A percentile compares a stretch with the other conserved stretches of the same genome.
These are phyloP conservation scores for Pilatotrama ljubarskyi DNA, from an alignment of 768 basidiomycete genomes.

Conservation along the genomic window DNA sequence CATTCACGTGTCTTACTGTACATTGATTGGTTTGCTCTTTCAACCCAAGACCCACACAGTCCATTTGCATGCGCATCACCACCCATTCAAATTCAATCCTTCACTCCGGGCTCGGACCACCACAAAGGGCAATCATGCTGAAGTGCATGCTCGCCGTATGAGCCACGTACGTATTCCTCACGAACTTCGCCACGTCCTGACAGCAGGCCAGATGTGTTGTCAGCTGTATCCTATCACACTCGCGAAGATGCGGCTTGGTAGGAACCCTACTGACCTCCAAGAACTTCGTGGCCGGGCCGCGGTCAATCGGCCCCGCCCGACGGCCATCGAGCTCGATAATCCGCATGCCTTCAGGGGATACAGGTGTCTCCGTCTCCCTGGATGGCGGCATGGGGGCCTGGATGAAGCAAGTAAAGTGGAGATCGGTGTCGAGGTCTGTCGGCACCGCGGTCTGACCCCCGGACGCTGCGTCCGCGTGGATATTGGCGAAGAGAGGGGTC, in stretches of 20 bases:
- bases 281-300: constrained; percentile 61
- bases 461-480: constrained; percentile 70
- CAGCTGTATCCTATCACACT: background rate
- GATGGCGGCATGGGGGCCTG: constrained; percentile 52
- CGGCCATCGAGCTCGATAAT: constrained; percentile 86
- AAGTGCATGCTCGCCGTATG: constrained; percentile 57
- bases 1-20: too few species aligned
- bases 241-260: too few species aligned
- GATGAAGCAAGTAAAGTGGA: constrained; percentile 90
- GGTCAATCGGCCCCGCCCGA: constrained; percentile 76
- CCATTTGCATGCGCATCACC: too few species aligned
- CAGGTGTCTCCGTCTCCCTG: constrained; percentile 28
- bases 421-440: constrained; percentile 62
- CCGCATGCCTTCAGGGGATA: constrained; percentile 34
- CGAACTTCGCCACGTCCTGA: constrained; percentile 65
- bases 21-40: too few species aligned
- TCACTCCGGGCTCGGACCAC: constrained; percentile 9
- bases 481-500: constrained; percentile 72
- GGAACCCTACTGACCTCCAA: constrained; percentile 42
- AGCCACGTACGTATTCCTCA: constrained; percentile 60
- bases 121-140: constrained; percentile 61
- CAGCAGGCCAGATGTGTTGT: constrained; percentile 25
- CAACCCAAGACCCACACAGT: too few species aligned
- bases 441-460: constrained; percentile 72
- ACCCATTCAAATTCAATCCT: too few species aligned